Evolutionary conservation across 108 stramenopile genomes (phyloP).

Genomic region (Nannochloropsis gaditana): DNA sequence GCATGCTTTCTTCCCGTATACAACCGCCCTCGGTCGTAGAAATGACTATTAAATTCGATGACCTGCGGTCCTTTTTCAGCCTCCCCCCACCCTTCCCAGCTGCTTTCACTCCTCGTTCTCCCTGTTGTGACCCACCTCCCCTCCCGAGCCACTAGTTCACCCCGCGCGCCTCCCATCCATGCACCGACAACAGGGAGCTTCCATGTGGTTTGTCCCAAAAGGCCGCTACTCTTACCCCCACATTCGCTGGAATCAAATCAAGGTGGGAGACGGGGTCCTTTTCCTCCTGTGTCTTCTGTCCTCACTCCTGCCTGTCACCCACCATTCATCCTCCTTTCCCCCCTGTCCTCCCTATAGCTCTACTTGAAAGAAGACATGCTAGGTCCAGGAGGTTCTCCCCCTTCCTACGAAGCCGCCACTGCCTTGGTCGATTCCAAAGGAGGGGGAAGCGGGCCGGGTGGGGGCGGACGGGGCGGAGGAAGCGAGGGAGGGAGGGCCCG

Average conservation of each 20-base stretch:
- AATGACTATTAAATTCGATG: neutral
- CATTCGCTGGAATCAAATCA: neutral
- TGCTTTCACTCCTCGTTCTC: neutral
- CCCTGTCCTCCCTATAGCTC: neutral
- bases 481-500: neutral
- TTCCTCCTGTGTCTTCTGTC: neutral
- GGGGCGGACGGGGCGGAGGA: neutral
- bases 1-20: no score
- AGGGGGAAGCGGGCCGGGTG: neutral
- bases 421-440: neutral
- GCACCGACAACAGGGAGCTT: neutral
- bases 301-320: neutral
- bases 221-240: neutral
- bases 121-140: neutral
- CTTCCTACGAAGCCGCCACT: neutral
- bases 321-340: neutral
- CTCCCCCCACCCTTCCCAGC: neutral
- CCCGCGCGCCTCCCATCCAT: no score
- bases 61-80: neutral
- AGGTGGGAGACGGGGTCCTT: neutral
- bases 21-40: no score
- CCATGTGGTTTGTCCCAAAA: neutral
- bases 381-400: neutral
- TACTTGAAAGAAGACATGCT: conserved; percentile 5
- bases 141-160: no score